Evolutionary conservation across 2,329 filamentous ascomycete species (phyloP), one percentile per base, ranked within the genome.

Genomic region (Ophiosphaerella herpotricha): DNA sequence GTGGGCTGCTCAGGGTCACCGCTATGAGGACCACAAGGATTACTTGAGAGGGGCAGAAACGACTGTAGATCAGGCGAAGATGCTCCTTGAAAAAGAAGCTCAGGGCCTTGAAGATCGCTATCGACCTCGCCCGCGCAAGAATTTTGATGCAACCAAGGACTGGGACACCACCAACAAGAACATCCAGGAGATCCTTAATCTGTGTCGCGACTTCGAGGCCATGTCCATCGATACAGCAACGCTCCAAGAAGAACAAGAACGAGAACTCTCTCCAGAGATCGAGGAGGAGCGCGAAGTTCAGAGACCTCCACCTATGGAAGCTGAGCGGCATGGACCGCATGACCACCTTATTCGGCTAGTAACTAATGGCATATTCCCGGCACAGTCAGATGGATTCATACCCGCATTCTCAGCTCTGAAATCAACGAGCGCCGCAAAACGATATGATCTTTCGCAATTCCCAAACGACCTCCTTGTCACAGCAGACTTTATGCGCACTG

Each of bases 211-310:
- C 2, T 65, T 67, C 40, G 45, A 57, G 8, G 60, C 65, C n/a
- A 47, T 60, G 13, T 38, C 57, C 5, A 53, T 75, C n/a, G 53
- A 66, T 1, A 58, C 71, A 1, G 70, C 73, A 0, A 68, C 71
- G 0, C 69, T 87, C 0, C 73, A 82, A 7, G 85, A 89, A 58
- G 86, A 90, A 50, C 84, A 89, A 55, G 86, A 90, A 60, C 77
- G 86, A 1, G 86, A 89, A 55, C 72, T 90, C 0, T 75, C 82
- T 0, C 83, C 83, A 0, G 86, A 90, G 56, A 77, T 82, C 1
- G 83, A 89, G 52, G 71, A 79, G 13, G 83, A 89, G 59, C 73
- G 77, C 1, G 70, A 87, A 43, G 56, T 82, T 0, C 72, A 87
- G 57, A 72, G 72, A 5, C 81, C 84, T 0, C 60, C 65, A 0